A percentile compares a stretch with the other conserved stretches of the same genome.
Conservation (phyloP, 805 yeast genomes). For the Yarrowia yakushimensis region DNA sequence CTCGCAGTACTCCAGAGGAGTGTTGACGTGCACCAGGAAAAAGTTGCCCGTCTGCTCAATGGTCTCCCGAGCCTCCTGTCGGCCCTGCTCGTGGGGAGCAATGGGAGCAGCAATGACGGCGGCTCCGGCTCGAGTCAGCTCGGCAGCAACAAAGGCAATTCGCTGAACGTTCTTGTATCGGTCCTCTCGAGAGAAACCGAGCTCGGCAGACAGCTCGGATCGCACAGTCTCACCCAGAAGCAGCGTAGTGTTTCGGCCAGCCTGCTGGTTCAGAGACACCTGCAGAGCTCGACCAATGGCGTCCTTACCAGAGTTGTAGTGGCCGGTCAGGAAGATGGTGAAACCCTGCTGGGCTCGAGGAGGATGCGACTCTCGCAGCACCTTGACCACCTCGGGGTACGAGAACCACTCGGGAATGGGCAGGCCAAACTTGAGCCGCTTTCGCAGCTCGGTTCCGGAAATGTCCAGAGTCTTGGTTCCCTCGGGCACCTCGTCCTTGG, state of each 20-base stretch:
- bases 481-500: slow-evolving; percentile 83
- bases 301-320: slow-evolving; percentile 56
- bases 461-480: slow-evolving; percentile 81
- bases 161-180: slow-evolving; percentile 43
- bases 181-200: slow-evolving; percentile 42
- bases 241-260: slow-evolving; percentile 74
- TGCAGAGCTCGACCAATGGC: slow-evolving; percentile 79
- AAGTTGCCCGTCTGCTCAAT: slow-evolving; percentile 51
- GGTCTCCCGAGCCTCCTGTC: slow-evolving; percentile 43
- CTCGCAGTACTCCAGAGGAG: slow-evolving; percentile 47
- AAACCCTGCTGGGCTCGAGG: slow-evolving; percentile 90
- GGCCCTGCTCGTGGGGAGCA: slow-evolving; percentile 46
- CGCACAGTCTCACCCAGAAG: slow-evolving; percentile 47
- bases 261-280: slow-evolving; percentile 86
- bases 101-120: slow-evolving; percentile 74
- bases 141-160: slow-evolving; percentile 63
- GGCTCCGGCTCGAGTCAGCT: slow-evolving; percentile 83
- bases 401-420: slow-evolving; percentile 97
- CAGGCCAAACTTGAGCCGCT: slow-evolving; percentile 77
- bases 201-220: slow-evolving; percentile 41
- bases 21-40: slow-evolving; percentile 50
- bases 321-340: slow-evolving; percentile 63
- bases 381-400: slow-evolving; percentile 91
- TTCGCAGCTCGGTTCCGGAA: slow-evolving; percentile 92
- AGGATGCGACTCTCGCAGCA: slow-evolving; percentile 87